Conservation (phyloP, 2,329 filamentous ascomycete species). For the Hypoxylon sp. region DNA sequence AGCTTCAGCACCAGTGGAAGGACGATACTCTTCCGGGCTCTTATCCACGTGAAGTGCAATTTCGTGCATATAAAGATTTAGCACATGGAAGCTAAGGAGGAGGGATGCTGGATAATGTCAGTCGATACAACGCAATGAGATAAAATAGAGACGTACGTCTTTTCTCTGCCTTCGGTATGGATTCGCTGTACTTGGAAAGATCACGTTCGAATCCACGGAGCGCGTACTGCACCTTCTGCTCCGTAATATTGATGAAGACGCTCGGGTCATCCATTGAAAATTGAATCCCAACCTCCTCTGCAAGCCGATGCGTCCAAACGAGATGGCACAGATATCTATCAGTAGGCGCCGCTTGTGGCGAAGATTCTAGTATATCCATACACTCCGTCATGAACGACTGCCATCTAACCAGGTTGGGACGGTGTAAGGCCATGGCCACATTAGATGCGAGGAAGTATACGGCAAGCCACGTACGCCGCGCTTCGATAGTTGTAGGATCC, state of each 20-base stretch:
- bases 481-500: constrained; percentile 66
- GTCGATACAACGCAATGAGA: constrained; percentile 34
- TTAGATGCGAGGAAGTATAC: constrained; percentile 71
- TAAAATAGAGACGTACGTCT: constrained; percentile 62
- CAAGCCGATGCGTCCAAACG: constrained; percentile 70
- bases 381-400: constrained; percentile 71
- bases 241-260: constrained; percentile 65
- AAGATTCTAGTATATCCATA: constrained; percentile 65
- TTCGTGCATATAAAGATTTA: constrained; percentile 81
- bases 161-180: constrained; percentile 65
- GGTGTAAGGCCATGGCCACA: constrained; percentile 70
- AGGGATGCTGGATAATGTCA: constrained; percentile 64
- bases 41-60: constrained; percentile 76
- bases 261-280: constrained; percentile 75
- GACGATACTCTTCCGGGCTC: constrained; percentile 60
- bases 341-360: constrained; percentile 65
- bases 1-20: constrained; percentile 60
- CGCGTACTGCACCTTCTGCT: constrained; percentile 72
- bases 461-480: constrained; percentile 68
- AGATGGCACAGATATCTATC: constrained; percentile 70
- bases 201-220: constrained; percentile 74
- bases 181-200: constrained; percentile 68
- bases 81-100: constrained; percentile 70
- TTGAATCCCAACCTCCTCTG: constrained; percentile 75
- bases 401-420: constrained; percentile 71